These are phyloP conservation scores for Cucurbitaria berberidis DNA, from an alignment of 2,329 filamentous ascomycete genomes.

Conservation along the genomic window DNA sequence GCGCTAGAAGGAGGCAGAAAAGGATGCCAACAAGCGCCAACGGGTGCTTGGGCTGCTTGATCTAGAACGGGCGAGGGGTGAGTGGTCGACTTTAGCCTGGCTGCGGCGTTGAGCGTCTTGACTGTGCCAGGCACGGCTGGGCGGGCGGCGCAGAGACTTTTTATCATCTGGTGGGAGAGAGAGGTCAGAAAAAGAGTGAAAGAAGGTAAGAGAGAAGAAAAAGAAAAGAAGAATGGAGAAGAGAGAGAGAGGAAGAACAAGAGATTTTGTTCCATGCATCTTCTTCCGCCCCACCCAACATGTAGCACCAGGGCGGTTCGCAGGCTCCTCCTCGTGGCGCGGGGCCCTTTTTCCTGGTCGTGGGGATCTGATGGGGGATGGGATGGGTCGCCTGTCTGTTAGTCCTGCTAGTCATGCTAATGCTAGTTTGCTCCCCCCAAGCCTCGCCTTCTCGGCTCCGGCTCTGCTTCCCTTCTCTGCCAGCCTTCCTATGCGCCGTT, in stretches of 20 bases:
- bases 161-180: no score
- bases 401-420: no score
- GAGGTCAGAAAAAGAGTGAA: no score
- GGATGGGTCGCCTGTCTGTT: no score
- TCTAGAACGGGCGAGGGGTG: conserved; percentile 10
- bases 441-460: conserved; percentile 18
- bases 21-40: conserved; percentile 14
- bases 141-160: neutral
- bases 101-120: conserved; percentile 1
- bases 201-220: no score
- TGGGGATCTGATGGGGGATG: neutral
- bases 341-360: conserved; percentile 1
- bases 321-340: conserved; percentile 8
- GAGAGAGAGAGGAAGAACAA: neutral
- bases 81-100: conserved; percentile 12
- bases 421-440: conserved; percentile 3
- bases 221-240: no score
- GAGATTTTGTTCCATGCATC: no score
- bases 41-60: conserved; percentile 10
- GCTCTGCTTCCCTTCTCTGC: conserved; percentile 11
- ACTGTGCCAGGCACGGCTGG: conserved; percentile 5
- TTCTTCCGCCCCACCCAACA: no score
- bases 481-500: conserved; percentile 7
- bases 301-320: no score
- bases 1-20: conserved; percentile 14